Conservation (phyloP, 2,329 filamentous ascomycete genomes). For the Myriangium duriaei region DNA sequence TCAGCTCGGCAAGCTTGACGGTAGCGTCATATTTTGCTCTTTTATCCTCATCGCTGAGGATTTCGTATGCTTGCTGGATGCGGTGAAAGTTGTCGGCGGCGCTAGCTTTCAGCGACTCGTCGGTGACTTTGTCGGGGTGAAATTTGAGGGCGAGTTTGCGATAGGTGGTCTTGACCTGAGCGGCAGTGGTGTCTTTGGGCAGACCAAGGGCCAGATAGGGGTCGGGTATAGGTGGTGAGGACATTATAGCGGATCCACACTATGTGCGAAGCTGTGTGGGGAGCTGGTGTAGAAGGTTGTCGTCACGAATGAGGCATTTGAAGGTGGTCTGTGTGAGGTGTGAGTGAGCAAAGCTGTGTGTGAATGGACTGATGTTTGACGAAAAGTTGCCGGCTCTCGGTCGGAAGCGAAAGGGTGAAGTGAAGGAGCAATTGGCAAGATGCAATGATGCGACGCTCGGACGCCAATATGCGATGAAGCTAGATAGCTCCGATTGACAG, state of each 20-base stretch:
- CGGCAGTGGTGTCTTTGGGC: constrained; percentile 55
- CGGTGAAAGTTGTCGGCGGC: constrained; percentile 84
- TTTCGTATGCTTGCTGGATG: constrained; percentile 86
- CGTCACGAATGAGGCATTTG: neutral
- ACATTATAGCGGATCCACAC: constrained; percentile 22
- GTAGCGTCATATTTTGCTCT: constrained; percentile 67
- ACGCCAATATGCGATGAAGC: too few species aligned
- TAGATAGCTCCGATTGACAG: too few species aligned
- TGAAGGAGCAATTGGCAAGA: too few species aligned
- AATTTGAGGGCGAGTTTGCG: constrained; percentile 78
- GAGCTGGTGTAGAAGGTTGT: neutral
- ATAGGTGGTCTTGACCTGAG: constrained; percentile 82
- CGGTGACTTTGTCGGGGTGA: constrained; percentile 47
- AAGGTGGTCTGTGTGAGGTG: too few species aligned
- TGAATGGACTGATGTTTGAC: too few species aligned
- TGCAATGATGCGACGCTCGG: too few species aligned
- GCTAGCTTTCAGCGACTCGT: constrained; percentile 57
- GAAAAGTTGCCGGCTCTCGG: too few species aligned
- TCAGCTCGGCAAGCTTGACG: constrained; percentile 53
- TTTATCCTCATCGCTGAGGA: constrained; percentile 65
- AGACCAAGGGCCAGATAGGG: constrained; percentile 73
- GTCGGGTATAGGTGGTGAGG: constrained; percentile 45
- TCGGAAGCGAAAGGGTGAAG: too few species aligned
- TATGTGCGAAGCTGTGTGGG: neutral
- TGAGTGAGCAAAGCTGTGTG: too few species aligned